These are phyloP conservation scores for Diaporthe sp. DNA, from an alignment of 2,329 filamentous ascomycete genomes.

Conservation along the genomic window DNA sequence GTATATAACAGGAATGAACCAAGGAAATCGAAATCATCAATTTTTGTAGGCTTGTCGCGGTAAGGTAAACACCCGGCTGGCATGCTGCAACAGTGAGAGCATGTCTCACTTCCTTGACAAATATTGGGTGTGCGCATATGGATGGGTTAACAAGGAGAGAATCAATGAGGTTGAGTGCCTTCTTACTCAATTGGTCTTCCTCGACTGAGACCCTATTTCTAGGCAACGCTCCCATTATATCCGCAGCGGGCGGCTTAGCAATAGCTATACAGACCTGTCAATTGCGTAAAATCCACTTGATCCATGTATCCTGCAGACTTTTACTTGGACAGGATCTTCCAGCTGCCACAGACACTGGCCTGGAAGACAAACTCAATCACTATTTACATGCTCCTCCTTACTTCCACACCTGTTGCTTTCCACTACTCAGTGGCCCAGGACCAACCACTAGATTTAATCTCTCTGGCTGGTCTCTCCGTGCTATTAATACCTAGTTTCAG, in stretches of 20 bases:
- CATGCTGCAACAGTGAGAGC: not conserved
- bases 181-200: too few relatives aligned
- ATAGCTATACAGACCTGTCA: not conserved
- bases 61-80: not conserved
- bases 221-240: not conserved
- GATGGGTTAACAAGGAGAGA: not conserved
- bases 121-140: not conserved
- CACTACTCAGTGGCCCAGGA: not conserved
- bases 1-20: conserved; percentile 17
- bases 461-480: not conserved
- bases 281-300: not conserved
- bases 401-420: not conserved
- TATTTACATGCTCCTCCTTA: not conserved
- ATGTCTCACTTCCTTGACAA: not conserved
- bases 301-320: not conserved
- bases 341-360: not conserved
- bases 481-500: not conserved
- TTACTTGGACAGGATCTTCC: not conserved
- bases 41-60: not conserved
- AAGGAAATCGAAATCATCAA: not conserved
- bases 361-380: not conserved
- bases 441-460: not conserved
- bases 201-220: not conserved
- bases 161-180: not conserved
- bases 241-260: not conserved